A percentile compares a stretch with the other conserved stretches of the same genome.
phyloP scores from a whole-genome alignment of 164 flowering plant species.

The Vitis rupestris region DNA sequence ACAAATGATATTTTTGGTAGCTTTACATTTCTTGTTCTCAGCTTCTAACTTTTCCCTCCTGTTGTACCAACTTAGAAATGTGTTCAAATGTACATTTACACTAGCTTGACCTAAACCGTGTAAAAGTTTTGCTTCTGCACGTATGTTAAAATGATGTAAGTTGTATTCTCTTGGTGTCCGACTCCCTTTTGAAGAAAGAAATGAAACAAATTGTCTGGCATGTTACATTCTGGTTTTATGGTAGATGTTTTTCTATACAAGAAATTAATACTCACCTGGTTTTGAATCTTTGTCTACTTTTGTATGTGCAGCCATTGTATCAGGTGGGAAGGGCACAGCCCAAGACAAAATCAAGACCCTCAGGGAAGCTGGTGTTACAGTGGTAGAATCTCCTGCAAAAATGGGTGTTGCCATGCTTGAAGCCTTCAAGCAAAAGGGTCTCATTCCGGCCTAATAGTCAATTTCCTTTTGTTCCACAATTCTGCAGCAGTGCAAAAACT shows the following conservation, averaged over 20 bases:
- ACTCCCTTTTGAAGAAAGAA: no score
- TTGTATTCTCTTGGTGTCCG: background rate
- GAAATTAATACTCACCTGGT: background rate
- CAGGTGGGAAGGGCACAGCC: constrained; percentile 99
- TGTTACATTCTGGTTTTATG: background rate
- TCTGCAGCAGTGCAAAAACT: no score
- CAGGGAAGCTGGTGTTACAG: constrained; percentile 88
- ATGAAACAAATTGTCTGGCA: no score
- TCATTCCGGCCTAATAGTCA: constrained; percentile 17
- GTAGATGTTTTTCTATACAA: background rate
- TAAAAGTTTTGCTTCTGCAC: background rate
- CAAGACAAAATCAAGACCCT: constrained; percentile 95
- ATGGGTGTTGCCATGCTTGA: constrained; percentile 87
- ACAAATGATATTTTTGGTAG: no score
- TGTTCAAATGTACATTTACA: background rate
- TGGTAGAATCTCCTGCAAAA: constrained; percentile 96
- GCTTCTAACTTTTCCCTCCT: no score
- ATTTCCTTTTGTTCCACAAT: no score
- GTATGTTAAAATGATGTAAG: background rate
- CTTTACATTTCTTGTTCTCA: no score
- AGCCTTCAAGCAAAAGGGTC: constrained; percentile 81
- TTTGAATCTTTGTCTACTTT: background rate
- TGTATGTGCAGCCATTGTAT: constrained; percentile 75
- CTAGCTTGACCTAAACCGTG: background rate
- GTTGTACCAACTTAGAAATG: no score